These are phyloP conservation scores for Volvox africanus DNA, from an alignment of 139 green algal species.

Conservation along the genomic window DNA sequence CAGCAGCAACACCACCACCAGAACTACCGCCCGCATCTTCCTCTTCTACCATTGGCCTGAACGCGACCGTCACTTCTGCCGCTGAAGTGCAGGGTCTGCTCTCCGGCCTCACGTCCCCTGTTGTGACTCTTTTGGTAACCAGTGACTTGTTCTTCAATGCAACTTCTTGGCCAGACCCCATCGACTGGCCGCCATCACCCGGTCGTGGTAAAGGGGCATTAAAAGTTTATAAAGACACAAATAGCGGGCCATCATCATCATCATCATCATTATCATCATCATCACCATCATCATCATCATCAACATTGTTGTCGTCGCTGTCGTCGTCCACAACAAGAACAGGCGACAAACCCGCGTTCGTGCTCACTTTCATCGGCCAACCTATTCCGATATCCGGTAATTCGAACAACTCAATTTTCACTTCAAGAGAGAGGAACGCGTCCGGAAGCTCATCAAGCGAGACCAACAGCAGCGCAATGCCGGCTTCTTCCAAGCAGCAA, in stretches of 20 bases:
- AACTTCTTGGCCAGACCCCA: not conserved
- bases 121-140: not conserved
- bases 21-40: not conserved
- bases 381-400: not conserved
- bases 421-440: too few relatives aligned
- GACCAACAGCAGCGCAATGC: too few relatives aligned
- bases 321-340: not conserved
- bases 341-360: not conserved
- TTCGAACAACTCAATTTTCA: too few relatives aligned
- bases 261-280: too few relatives aligned
- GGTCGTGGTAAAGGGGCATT: not conserved
- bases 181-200: not conserved
- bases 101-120: not conserved
- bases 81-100: not conserved
- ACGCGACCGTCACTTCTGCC: not conserved
- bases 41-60: not conserved
- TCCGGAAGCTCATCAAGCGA: too few relatives aligned
- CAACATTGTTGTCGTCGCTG: too few relatives aligned
- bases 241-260: too few relatives aligned
- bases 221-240: too few relatives aligned
- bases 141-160: conserved; percentile 16
- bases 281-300: too few relatives aligned
- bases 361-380: not conserved
- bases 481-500: not conserved
- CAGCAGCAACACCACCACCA: not conserved